Percentiles rank a stretch among this genome's conserved stretches.
Evolutionary conservation across 129 eudicot genomes (phyloP).

Genomic region (Calendula officinalis): DNA sequence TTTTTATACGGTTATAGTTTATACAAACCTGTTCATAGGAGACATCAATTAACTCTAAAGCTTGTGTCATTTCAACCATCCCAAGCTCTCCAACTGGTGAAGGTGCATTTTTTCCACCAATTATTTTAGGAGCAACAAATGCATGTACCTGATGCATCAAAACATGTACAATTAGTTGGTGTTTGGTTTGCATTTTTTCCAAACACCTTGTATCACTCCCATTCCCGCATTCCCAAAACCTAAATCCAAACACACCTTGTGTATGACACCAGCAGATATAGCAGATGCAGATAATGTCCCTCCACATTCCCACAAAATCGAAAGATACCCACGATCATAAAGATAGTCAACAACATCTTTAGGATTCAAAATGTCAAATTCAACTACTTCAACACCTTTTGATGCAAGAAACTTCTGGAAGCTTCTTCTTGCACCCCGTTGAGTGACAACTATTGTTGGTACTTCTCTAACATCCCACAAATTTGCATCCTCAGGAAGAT

Average conservation of each 20-base stretch:
- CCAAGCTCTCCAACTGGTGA: slow-evolving; percentile 99
- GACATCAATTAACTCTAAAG: slow-evolving; percentile 77
- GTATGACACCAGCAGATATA: slow-evolving; percentile 87
- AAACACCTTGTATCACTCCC: too few relatives aligned
- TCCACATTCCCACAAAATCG: slow-evolving; percentile 97
- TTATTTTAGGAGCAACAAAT: slow-evolving; percentile 97
- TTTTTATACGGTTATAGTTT: neutral
- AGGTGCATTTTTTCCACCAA: slow-evolving; percentile 95
- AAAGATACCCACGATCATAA: slow-evolving; percentile 91
- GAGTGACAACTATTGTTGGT: slow-evolving; percentile 89
- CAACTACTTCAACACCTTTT: slow-evolving; percentile 94
- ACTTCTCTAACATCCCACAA: slow-evolving; percentile 91
- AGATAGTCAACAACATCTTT: slow-evolving; percentile 76
- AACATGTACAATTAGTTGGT: neutral
- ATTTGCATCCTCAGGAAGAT: slow-evolving; percentile 90
- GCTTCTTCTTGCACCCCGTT: slow-evolving; percentile 84
- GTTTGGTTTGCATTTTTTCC: neutral
- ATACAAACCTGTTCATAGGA: slow-evolving; percentile 80
- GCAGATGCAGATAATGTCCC: slow-evolving; percentile 94
- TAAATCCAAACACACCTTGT: slow-evolving; percentile 55
- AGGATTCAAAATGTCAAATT: slow-evolving; percentile 82
- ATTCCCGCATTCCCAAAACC: neutral
- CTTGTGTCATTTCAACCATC: slow-evolving; percentile 99
- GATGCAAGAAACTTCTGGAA: slow-evolving; percentile 96
- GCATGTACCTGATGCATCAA: slow-evolving; percentile 66